Percentiles rank a stretch among this genome's conserved stretches.
These are phyloP conservation scores for Pigoraptor vietnamica DNA, from an alignment of 78 protist genomes.

Conservation along the genomic window DNA sequence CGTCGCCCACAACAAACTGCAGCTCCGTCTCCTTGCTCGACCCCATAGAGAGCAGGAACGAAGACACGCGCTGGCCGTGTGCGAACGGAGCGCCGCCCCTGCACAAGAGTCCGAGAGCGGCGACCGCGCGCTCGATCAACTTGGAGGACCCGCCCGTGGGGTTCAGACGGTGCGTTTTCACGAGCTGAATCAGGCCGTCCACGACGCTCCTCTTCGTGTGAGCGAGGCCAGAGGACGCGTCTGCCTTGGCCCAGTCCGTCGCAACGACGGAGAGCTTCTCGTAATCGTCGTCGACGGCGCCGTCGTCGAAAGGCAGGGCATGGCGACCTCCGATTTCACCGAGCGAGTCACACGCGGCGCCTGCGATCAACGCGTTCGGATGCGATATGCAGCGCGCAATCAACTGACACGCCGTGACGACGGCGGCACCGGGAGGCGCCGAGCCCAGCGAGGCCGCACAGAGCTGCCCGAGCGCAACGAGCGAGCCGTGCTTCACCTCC, in stretches of 20 bases:
- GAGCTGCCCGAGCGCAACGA: neutral
- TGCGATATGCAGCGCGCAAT: neutral
- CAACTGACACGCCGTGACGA: neutral
- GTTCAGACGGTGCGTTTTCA: neutral
- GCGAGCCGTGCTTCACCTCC: neutral
- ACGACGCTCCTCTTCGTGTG: neutral
- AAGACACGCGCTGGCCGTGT: neutral
- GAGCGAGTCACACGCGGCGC: neutral
- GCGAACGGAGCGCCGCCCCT: neutral
- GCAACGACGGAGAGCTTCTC: neutral
- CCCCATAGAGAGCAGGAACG: neutral
- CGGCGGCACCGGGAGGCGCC: neutral
- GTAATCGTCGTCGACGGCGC: neutral
- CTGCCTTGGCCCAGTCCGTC: neutral
- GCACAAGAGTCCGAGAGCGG: neutral
- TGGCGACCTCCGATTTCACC: neutral
- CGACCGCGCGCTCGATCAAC: neutral
- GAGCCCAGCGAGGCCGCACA: neutral
- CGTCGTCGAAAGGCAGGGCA: neutral
- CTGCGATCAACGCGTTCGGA: neutral
- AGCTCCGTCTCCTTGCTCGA: neutral
- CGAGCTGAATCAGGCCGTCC: neutral
- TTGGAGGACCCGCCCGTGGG: neutral
- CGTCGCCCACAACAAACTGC: conserved; percentile 16
- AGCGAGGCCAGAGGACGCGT: too few relatives aligned